Evolutionary conservation across 1,139 yeast species (phyloP).

Genomic region (Pichia sp.): DNA sequence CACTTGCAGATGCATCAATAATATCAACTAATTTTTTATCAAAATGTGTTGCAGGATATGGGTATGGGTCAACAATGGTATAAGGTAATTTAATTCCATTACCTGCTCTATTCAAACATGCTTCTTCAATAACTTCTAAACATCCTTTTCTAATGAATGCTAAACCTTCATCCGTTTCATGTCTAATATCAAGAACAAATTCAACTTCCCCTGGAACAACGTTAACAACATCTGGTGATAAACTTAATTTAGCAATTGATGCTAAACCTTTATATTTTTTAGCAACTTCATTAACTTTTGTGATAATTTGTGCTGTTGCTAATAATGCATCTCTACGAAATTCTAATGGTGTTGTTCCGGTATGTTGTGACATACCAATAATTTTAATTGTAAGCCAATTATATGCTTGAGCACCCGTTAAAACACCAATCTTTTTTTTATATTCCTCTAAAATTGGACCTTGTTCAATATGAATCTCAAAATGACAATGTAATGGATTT

Average conservation of each 20-base stretch:
- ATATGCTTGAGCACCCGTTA: conserved; percentile 62
- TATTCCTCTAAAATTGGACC: conserved; percentile 62
- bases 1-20: conserved; percentile 46
- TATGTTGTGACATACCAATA: conserved; percentile 58
- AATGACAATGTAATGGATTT: conserved; percentile 61
- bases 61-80: conserved; percentile 45
- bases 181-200: conserved; percentile 55
- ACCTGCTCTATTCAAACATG: conserved; percentile 27
- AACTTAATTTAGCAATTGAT: conserved; percentile 51
- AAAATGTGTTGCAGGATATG: conserved; percentile 53
- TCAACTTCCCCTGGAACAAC: conserved; percentile 58
- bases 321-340: conserved; percentile 58
- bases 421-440: conserved; percentile 54
- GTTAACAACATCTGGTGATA: conserved; percentile 57
- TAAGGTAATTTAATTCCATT: conserved; percentile 37
- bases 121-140: conserved; percentile 35
- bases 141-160: conserved; percentile 36
- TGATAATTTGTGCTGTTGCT: conserved; percentile 51
- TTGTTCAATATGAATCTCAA: conserved; percentile 71
- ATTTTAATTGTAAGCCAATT: conserved; percentile 53
- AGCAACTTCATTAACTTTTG: conserved; percentile 52
- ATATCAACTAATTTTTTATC: conserved; percentile 43
- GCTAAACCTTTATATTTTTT: conserved; percentile 45
- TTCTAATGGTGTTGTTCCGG: conserved; percentile 69
- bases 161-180: conserved; percentile 42